These are phyloP conservation scores for Tillandsia fasciculata DNA, from an alignment of 176 grass and related monocot species.

Conservation along the genomic window DNA sequence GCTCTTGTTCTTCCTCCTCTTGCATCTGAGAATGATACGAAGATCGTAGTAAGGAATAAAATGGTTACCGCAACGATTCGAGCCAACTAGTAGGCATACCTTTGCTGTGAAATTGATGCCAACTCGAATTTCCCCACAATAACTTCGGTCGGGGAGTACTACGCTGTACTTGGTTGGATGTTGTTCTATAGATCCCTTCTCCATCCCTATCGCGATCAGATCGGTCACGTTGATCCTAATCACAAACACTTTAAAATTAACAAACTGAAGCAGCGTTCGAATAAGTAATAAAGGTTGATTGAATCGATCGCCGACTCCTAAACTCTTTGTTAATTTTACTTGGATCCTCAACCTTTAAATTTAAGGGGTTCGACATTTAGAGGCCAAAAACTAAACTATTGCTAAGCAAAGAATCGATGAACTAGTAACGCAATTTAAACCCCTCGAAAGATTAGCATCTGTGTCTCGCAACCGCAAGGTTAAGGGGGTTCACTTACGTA, in stretches of 20 bases:
- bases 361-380: no score
- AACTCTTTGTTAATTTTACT: not conserved
- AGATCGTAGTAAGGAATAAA: not conserved
- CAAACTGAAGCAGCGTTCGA: no score
- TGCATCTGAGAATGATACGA: not conserved
- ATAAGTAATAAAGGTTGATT: not conserved
- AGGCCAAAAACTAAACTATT: not conserved
- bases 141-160: conserved; percentile 41
- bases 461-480: not conserved
- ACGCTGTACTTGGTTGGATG: conserved; percentile 50
- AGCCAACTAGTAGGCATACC: not conserved
- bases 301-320: no score
- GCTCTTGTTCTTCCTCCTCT: conserved; percentile 13
- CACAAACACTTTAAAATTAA: not conserved
- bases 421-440: not conserved
- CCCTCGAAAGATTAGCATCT: not conserved
- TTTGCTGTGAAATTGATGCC: conserved; percentile 46
- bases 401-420: not conserved
- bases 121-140: conserved; percentile 61
- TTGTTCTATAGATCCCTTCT: conserved; percentile 35
- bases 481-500: conserved; percentile 36
- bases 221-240: conserved; percentile 66
- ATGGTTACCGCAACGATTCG: not conserved
- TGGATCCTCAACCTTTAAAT: not conserved
- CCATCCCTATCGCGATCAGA: conserved; percentile 49